Evolutionary conservation across 1,284 basidiomycete species (phyloP).

Genomic region (Trichosporon sp.): DNA sequence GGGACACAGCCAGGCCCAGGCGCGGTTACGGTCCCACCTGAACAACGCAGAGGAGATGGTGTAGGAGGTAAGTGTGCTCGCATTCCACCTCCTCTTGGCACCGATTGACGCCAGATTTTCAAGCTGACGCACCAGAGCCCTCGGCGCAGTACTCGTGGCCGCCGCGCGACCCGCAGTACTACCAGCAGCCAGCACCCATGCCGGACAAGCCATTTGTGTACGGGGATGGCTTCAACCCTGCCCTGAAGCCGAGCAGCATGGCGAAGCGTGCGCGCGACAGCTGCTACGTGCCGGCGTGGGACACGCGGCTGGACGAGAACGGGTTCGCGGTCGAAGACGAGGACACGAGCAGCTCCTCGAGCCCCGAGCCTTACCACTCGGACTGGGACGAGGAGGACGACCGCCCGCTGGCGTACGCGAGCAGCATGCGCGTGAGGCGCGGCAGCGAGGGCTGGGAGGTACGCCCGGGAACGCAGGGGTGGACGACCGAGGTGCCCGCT

Average conservation of each 20-base stretch:
- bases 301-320: conserved; percentile 54
- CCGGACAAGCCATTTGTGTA: conserved; percentile 75
- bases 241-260: conserved; percentile 59
- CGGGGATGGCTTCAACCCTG: conserved; percentile 67
- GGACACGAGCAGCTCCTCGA: conserved; percentile 27
- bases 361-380: conserved; percentile 44
- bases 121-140: conserved; percentile 38
- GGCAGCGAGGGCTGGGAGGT: conserved; percentile 79
- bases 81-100: not conserved
- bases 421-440: conserved; percentile 51
- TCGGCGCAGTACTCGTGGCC: conserved; percentile 54
- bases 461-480: conserved; percentile 29
- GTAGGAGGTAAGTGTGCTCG: conserved; percentile 4
- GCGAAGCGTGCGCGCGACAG: conserved; percentile 50
- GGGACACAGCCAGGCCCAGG: conserved; percentile 12
- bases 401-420: conserved; percentile 15
- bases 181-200: conserved; percentile 29
- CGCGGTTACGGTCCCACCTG: conserved; percentile 20
- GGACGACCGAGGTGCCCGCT: not conserved
- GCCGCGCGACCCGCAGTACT: conserved; percentile 51
- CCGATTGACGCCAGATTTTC: conserved; percentile 8
- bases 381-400: conserved; percentile 50
- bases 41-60: conserved; percentile 14
- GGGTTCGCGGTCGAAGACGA: conserved; percentile 42
- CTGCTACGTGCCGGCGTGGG: conserved; percentile 45